Base-by-base conservation (phyloP, 306 rosid species). In the Vigna angularis region DNA sequence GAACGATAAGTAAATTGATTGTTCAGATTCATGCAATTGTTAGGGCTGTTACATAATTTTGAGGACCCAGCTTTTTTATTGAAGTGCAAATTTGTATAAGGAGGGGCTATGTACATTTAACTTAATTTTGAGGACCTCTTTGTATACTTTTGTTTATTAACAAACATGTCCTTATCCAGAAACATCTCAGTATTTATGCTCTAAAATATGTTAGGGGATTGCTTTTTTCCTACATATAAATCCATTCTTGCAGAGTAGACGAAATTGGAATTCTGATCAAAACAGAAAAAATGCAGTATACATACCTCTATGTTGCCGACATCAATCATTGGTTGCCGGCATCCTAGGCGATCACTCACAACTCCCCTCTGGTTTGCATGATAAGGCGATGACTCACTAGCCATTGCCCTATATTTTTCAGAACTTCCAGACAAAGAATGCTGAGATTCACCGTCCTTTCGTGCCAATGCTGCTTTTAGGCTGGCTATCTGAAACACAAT, bases 381-480 rank as follows among this genome's bases (percentile, higher is more conserved):
- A 85, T 82, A 86, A 32, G 96, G 93, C 38, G 93, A 87, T 22
- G 79, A 28, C 72, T 89, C 95, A 66, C 86, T 81, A 55, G 89
- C 79, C 66, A 85, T 80, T 9, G 66, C 67, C 80, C 91, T 85
- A 84, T 80, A 81, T 52, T 88, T 90, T 32, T 81, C 94, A 9
- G 96, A 83, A 87, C 87, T 85, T n/a, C 88, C 90, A 68, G 90
- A 85, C 53, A 80, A 69, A 38, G 88, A 86, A 70, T 42, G 83
- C 52, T 85, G 91, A 44, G 86, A 74, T 76, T 87, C 89, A 47
- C 85, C 88, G 16, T 88, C 97, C 76, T 87, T 92, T 83, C 97
- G 86, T 61, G 95, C 90, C 83, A 94, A 70, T 79, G 90, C 89
- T 16, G 91, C 90, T 89, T 87, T 90, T 66, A 94, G 97, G 75